Evolutionary conservation across 2,329 filamentous ascomycete genomes (phyloP), one percentile per base, ranked within the genome.

Genomic region (Penicillium oxalicum): DNA sequence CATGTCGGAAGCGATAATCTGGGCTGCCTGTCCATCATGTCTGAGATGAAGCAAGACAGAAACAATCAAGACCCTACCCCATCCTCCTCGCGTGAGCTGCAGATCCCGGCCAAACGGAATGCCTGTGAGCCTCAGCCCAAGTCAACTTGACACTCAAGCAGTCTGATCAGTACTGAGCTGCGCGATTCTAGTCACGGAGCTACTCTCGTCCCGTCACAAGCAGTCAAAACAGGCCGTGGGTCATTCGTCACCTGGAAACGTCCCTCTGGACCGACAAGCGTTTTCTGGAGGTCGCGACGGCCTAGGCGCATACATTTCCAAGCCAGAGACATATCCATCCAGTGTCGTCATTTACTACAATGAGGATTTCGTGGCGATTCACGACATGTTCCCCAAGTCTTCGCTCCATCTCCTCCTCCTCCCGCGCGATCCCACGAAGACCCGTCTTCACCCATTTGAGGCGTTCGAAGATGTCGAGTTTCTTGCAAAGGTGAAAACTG

Each of bases 391-490:
- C 64, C 91, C 93, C 7, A 98, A 97, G 69, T 81, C 87, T 3
- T 82, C 80, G 3, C 76, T 96, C 4, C 93, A 98, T 71, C 77
- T 88, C 1, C 86, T 98, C 2, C 80, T 97, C n/a, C 81, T 97
- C 4, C 88, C 91, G 5, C 86, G 91, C 43, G 80, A 86, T 36
- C 63, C 75, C 0, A 61, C 66, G 2, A 80, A 83, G 62, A 81
- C 77, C 58, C 71, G 76, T 5, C 72, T 82, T 9, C 86, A 95
- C 59, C 91, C 91, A 0, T 85, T 91, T 61, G 80, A 86, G 18
- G 88, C 87, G 4, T 83, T 95, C 58, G 77, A 84, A 28, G 83
- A 94, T 64, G 53, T 73, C 1, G 74, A 68, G 1, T 94, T 97
- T 66, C 80, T 93, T 0, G 73, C 71, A 2, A 71, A 77, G 18